Evolutionary conservation across 768 basidiomycete species (phyloP).

Genomic region (Serendipita sp.): DNA sequence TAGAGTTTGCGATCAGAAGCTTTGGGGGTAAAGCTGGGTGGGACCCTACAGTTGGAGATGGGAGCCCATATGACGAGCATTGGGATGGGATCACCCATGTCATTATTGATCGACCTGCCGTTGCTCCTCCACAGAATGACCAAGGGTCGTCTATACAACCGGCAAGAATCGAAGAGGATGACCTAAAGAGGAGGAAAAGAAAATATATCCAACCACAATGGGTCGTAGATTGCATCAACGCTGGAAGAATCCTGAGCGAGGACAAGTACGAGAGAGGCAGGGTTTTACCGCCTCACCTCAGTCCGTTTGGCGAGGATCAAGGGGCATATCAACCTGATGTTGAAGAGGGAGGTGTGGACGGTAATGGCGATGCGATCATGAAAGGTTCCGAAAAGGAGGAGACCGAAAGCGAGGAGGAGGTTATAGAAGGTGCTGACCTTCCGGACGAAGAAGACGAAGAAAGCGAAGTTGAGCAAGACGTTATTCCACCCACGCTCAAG

Average conservation of each 20-base stretch:
- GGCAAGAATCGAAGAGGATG: conserved; percentile 32
- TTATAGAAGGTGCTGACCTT: conserved; percentile 19
- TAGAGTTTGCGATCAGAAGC: conserved; percentile 85
- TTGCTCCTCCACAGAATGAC: conserved; percentile 19
- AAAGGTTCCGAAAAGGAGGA: conserved; percentile 18
- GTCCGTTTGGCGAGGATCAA: conserved; percentile 76
- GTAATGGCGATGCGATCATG: conserved; percentile 17
- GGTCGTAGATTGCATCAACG: conserved; percentile 92
- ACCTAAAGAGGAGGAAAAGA: conserved; percentile 48
- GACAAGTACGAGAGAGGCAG: conserved; percentile 75
- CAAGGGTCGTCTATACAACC: not conserved
- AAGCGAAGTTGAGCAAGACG: conserved; percentile 13
- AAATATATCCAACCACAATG: conserved; percentile 95
- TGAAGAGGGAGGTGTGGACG: conserved; percentile 14
- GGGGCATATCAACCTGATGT: conserved; percentile 52
- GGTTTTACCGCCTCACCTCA: conserved; percentile 82
- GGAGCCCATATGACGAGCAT: conserved; percentile 52
- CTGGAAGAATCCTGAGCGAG: conserved; percentile 65
- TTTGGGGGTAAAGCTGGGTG: conserved; percentile 89
- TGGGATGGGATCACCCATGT: conserved; percentile 87
- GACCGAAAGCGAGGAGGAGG: conserved; percentile 18
- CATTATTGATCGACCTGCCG: conserved; percentile 74
- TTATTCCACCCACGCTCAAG: no score
- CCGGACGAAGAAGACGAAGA: conserved; percentile 18
- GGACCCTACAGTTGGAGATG: conserved; percentile 59